Percentiles rank a stretch among this genome's conserved stretches.
Evolutionary conservation across 2,329 filamentous ascomycete species (phyloP).

Genomic region (Fusarium begoniae): DNA sequence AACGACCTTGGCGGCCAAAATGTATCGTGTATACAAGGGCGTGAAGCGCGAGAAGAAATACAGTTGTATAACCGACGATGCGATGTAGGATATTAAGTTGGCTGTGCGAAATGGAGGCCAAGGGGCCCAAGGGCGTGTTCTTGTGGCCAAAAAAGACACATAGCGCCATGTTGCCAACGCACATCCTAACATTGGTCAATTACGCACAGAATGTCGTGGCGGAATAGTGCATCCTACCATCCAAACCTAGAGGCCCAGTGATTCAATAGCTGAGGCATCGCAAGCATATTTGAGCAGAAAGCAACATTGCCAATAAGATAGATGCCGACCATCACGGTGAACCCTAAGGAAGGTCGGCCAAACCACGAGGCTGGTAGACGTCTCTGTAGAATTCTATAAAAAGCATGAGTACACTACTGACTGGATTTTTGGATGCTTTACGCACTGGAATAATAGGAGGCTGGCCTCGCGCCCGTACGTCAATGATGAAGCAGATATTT

Average conservation of each 20-base stretch:
- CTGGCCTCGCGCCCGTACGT: background rate
- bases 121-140: slow-evolving; percentile 56
- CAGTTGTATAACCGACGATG: slow-evolving; percentile 54
- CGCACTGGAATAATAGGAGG: background rate
- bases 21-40: slow-evolving; percentile 46
- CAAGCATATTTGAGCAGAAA: background rate
- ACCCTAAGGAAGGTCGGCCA: background rate
- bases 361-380: background rate
- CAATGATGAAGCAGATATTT: accelerated
- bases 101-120: slow-evolving; percentile 48
- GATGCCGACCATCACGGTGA: background rate
- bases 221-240: slow-evolving; percentile 15
- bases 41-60: slow-evolving; percentile 51
- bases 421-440: accelerated
- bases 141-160: slow-evolving; percentile 58
- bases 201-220: accelerated
- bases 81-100: slow-evolving; percentile 59
- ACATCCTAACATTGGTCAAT: slow-evolving; percentile 51
- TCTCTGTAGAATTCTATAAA: background rate
- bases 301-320: background rate
- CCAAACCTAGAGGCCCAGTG: slow-evolving; percentile 33
- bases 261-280: background rate
- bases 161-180: slow-evolving; percentile 52
- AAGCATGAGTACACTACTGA: accelerated
- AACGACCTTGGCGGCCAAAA: slow-evolving; percentile 39